phyloP scores from a whole-genome alignment of 2,329 filamentous ascomycete genomes.

The Madurella fahalii region DNA sequence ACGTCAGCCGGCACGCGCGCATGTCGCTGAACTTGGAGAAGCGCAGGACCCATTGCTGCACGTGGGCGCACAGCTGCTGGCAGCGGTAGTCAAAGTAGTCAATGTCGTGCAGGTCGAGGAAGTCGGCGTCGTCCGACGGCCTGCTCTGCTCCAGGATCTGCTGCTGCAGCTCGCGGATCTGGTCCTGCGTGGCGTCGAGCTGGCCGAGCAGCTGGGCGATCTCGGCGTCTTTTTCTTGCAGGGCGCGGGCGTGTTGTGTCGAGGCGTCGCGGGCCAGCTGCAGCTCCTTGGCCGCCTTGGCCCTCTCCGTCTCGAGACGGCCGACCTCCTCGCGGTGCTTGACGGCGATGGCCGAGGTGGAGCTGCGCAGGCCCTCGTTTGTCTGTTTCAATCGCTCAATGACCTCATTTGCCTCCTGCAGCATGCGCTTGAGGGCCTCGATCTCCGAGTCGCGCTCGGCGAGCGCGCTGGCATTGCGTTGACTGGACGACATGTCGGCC shows the following conservation, averaged over 20 bases:
- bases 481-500: slow-evolving; percentile 62
- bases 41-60: slow-evolving; percentile 95
- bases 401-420: slow-evolving; percentile 78
- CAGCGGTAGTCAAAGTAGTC: slow-evolving; percentile 95
- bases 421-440: slow-evolving; percentile 70
- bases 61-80: slow-evolving; percentile 90
- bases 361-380: slow-evolving; percentile 73
- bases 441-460: slow-evolving; percentile 85
- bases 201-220: slow-evolving; percentile 74
- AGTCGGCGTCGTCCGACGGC: slow-evolving; percentile 45
- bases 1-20: slow-evolving; percentile 76
- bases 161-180: slow-evolving; percentile 54
- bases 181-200: slow-evolving; percentile 65
- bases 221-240: slow-evolving; percentile 81
- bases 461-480: slow-evolving; percentile 65
- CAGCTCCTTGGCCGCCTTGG: slow-evolving; percentile 63
- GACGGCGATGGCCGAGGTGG: slow-evolving; percentile 70
- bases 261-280: slow-evolving; percentile 63
- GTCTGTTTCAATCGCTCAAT: slow-evolving; percentile 75
- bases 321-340: slow-evolving; percentile 71
- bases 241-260: slow-evolving; percentile 55
- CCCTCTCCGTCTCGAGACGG: slow-evolving; percentile 63
- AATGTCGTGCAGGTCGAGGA: slow-evolving; percentile 78
- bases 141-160: slow-evolving; percentile 61
- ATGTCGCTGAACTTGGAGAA: slow-evolving; percentile 98